Conservation (phyloP, 768 basidiomycete genomes). For the Harrya chromipes region DNA sequence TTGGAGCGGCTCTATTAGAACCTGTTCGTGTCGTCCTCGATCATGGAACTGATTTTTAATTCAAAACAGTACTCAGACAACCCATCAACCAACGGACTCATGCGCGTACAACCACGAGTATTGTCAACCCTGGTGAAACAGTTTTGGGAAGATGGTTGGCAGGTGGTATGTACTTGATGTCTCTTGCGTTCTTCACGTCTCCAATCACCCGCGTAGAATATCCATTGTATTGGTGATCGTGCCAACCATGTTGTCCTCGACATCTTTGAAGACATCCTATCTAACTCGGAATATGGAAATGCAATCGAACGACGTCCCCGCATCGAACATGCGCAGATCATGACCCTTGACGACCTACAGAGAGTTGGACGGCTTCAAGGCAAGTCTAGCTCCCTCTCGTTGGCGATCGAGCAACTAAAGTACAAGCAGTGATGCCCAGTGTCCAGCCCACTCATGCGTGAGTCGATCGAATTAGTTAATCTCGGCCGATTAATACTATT, state of each 20-base stretch:
- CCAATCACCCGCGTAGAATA: conserved; percentile 52
- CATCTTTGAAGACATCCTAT: conserved; percentile 69
- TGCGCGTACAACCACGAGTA: conserved; percentile 54
- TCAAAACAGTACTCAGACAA: conserved; percentile 65
- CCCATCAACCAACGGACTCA: conserved; percentile 64
- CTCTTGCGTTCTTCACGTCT: not conserved
- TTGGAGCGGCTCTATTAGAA: conserved; percentile 84
- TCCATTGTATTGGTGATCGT: conserved; percentile 86
- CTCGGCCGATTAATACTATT: not conserved
- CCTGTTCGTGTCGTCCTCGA: conserved; percentile 36
- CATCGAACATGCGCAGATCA: conserved; percentile 92
- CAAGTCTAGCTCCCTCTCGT: conserved; percentile 29
- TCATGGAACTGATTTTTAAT: not conserved
- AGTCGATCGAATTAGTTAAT: conserved; percentile 22
- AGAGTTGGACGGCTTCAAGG: conserved; percentile 73
- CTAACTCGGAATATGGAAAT: conserved; percentile 18
- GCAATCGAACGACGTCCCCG: conserved; percentile 59
- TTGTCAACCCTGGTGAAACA: conserved; percentile 53
- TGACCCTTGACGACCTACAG: conserved; percentile 65
- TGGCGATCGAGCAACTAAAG: not conserved
- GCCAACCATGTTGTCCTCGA: conserved; percentile 83
- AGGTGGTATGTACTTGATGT: conserved; percentile 58
- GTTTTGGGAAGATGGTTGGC: conserved; percentile 76
- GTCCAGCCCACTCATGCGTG: conserved; percentile 93
- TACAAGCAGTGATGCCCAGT: conserved; percentile 70